Evolutionary conservation across 768 basidiomycete species (phyloP).

Genomic region (Cystoderma amianthinum): DNA sequence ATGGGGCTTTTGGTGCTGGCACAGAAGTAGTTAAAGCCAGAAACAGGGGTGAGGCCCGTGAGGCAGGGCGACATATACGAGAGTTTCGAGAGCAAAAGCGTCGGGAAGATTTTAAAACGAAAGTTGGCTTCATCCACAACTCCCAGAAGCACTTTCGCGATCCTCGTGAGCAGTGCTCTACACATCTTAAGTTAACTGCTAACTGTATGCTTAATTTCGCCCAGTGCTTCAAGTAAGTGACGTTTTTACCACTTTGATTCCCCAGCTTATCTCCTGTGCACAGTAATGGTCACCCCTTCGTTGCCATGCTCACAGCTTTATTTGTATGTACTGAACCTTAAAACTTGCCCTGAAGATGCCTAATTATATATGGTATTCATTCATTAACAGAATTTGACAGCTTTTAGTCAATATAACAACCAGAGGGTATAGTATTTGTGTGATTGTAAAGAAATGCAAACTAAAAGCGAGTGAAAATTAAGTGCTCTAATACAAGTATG

Average conservation of each 20-base stretch:
- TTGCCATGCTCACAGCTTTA: no score
- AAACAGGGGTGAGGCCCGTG: conserved; percentile 91
- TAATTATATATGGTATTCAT: no score
- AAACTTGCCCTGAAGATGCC: no score
- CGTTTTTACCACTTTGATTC: no score
- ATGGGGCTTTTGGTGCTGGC: conserved; percentile 79
- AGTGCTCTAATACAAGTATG: conserved; percentile 72
- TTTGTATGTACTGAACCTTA: no score
- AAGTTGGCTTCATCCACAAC: conserved; percentile 74
- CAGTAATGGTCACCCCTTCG: no score
- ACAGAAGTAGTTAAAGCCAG: conserved; percentile 83
- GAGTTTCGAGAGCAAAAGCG: conserved; percentile 79
- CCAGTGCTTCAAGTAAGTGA: conserved; percentile 16
- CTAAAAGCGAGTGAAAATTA: conserved; percentile 24
- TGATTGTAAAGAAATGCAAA: conserved; percentile 17
- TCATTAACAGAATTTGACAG: no score
- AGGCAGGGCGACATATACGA: conserved; percentile 81
- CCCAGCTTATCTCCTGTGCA: no score
- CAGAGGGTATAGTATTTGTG: no score
- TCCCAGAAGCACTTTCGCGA: conserved; percentile 86
- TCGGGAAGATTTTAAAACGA: conserved; percentile 80
- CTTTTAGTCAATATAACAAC: no score
- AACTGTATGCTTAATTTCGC: background rate
- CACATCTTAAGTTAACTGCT: background rate
- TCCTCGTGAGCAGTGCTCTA: conserved; percentile 45